Evolutionary conservation across 1,284 basidiomycete genomes (phyloP).

Genomic region (Heterobasidion annosum): DNA sequence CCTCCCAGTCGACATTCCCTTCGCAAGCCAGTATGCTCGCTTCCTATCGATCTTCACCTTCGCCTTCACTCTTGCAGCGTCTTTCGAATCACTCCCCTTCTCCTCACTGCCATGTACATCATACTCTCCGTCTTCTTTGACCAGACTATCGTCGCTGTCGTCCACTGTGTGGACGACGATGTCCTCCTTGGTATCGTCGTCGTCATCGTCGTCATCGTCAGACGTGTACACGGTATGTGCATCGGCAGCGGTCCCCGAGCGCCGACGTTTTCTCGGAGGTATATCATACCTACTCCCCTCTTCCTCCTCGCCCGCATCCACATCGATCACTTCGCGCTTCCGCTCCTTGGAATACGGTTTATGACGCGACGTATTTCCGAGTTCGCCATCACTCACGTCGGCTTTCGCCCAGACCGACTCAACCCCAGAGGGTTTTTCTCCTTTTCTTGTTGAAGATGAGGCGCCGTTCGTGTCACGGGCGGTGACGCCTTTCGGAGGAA

Average conservation of each 20-base stretch:
- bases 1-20: conserved; percentile 3
- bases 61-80: conserved; percentile 10
- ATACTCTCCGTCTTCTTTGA: conserved; percentile 25
- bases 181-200: conserved; percentile 8
- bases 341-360: not conserved
- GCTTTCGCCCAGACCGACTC: conserved; percentile 29
- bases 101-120: conserved; percentile 9
- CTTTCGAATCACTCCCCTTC: conserved; percentile 8
- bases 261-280: conserved; percentile 39
- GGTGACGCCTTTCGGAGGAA: conserved; percentile 25
- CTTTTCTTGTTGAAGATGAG: not conserved
- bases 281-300: conserved; percentile 50
- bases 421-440: conserved; percentile 18
- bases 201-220: conserved; percentile 31
- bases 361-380: not conserved
- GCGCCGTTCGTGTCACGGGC: conserved; percentile 2
- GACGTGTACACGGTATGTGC: conserved; percentile 37
- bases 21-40: conserved; percentile 11
- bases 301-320: conserved; percentile 17
- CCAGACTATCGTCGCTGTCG: conserved; percentile 15
- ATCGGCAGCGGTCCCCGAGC: conserved; percentile 26
- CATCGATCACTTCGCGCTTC: conserved; percentile 9
- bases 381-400: conserved; percentile 25
- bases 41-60: conserved; percentile 11
- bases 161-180: conserved; percentile 11